Percentiles rank a stretch among this genome's conserved stretches.
Conservation (phyloP, 225 moss, liverwort and hornwort species). For the Anthoceros angustus region DNA sequence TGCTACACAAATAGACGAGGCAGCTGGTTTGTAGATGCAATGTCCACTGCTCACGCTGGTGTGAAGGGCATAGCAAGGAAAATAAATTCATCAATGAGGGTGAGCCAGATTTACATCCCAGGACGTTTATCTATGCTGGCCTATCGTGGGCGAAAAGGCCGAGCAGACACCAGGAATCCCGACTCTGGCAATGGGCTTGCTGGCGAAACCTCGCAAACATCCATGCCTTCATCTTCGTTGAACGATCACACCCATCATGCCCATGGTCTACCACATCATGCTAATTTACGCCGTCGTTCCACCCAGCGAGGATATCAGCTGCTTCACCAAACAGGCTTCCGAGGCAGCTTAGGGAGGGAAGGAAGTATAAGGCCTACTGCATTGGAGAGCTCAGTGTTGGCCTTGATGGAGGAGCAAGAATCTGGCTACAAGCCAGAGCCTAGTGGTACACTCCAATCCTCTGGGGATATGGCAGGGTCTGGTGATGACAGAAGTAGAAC, state of each 20-base stretch:
- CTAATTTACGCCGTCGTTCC: background rate
- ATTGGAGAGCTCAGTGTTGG: background rate
- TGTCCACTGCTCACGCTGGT: constrained; percentile 56
- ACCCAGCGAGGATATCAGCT: background rate
- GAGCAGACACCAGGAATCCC: background rate
- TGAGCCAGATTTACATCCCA: background rate
- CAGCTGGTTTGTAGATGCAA: constrained; percentile 61
- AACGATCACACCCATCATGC: background rate
- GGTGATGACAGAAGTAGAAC: constrained; percentile 14
- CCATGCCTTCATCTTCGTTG: background rate
- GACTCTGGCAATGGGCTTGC: background rate
- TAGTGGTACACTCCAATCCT: background rate
- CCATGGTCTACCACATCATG: constrained; percentile 2
- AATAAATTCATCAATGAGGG: constrained; percentile 11
- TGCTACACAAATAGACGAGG: constrained; percentile 44
- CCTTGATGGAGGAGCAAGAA: background rate
- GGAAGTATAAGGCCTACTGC: background rate
- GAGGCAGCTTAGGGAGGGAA: background rate
- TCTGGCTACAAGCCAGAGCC: background rate
- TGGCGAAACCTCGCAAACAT: background rate
- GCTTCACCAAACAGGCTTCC: constrained; percentile 1
- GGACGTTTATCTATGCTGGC: background rate
- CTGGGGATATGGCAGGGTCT: background rate
- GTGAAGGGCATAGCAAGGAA: constrained; percentile 26
- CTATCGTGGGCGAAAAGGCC: background rate